Percentiles rank a stretch among this genome's conserved stretches.
phyloP scores from a whole-genome alignment of 371 early-diverging fungal species.

The Mucor mucedo region DNA sequence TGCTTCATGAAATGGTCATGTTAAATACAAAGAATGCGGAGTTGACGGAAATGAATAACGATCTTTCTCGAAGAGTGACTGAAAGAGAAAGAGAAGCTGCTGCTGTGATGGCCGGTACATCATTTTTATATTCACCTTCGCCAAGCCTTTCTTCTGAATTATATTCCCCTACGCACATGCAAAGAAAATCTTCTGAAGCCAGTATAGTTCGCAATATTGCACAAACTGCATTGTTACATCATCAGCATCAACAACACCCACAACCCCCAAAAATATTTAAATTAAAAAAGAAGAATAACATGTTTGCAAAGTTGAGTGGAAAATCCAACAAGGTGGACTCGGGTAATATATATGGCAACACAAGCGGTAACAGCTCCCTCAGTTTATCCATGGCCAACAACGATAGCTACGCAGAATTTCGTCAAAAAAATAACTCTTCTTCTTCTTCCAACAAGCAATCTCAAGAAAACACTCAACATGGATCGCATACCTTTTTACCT shows the following conservation, averaged over 20 bases:
- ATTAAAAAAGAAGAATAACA: conserved; percentile 44
- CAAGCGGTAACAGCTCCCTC: conserved; percentile 10
- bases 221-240: conserved; percentile 12
- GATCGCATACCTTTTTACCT: conserved; percentile 65
- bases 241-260: conserved; percentile 22
- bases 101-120: conserved; percentile 35
- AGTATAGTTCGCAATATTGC: conserved; percentile 19
- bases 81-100: conserved; percentile 46
- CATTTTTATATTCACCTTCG: conserved; percentile 34
- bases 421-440: not conserved
- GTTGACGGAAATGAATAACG: conserved; percentile 58
- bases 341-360: conserved; percentile 8
- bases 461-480: conserved; percentile 35
- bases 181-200: conserved; percentile 31
- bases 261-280: conserved; percentile 46
- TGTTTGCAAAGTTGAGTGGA: conserved; percentile 54
- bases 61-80: conserved; percentile 52
- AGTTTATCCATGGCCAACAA: conserved; percentile 3
- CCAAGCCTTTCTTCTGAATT: conserved; percentile 31
- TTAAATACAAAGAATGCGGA: conserved; percentile 61
- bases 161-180: conserved; percentile 10
- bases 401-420: not conserved
- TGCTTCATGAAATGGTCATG: conserved; percentile 58
- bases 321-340: conserved; percentile 20
- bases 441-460: conserved; percentile 23